Percentiles rank a stretch among this genome's conserved stretches.
phyloP scores from a whole-genome alignment of 1,139 yeast species.

The Candida glucosophila region DNA sequence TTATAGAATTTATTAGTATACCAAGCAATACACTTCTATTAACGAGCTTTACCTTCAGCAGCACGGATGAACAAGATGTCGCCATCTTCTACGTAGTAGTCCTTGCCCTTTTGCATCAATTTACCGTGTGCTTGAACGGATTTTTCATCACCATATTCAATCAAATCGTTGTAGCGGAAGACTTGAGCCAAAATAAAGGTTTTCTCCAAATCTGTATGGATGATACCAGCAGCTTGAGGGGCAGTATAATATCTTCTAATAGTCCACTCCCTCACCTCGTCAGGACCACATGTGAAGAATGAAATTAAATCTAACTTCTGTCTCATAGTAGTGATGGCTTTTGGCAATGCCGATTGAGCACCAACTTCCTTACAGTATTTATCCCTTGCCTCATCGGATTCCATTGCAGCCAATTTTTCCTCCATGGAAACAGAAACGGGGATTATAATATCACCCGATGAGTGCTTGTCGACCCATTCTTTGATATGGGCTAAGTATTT shows the following conservation, averaged over 20 bases:
- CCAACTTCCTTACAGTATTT: slow-evolving; percentile 85
- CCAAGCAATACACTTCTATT: slow-evolving; percentile 43
- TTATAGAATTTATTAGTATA: slow-evolving; percentile 99
- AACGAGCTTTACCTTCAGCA: slow-evolving; percentile 83
- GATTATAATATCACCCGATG: slow-evolving; percentile 91
- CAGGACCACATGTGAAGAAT: slow-evolving; percentile 79
- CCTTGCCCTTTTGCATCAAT: slow-evolving; percentile 91
- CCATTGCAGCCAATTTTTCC: slow-evolving; percentile 88
- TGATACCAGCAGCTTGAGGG: slow-evolving; percentile 85
- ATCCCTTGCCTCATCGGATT: slow-evolving; percentile 81
- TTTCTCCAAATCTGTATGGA: slow-evolving; percentile 54
- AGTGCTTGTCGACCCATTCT: slow-evolving; percentile 92
- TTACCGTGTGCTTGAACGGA: slow-evolving; percentile 92
- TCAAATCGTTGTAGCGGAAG: slow-evolving; percentile 42
- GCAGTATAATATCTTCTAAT: slow-evolving; percentile 79
- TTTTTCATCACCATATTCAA: slow-evolving; percentile 78
- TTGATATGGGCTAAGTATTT: slow-evolving; percentile 85
- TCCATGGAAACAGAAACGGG: slow-evolving; percentile 92
- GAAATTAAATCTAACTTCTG: slow-evolving; percentile 74
- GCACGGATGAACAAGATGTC: slow-evolving; percentile 92
- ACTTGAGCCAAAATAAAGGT: slow-evolving; percentile 45
- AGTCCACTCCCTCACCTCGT: slow-evolving; percentile 86
- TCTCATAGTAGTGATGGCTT: slow-evolving; percentile 79
- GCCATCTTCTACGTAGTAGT: slow-evolving; percentile 74
- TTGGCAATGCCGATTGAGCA: slow-evolving; percentile 80